Evolutionary conservation across 78 protist species (phyloP), one percentile per base, ranked within the genome.

Genomic region (Thecamonas trahens): DNA sequence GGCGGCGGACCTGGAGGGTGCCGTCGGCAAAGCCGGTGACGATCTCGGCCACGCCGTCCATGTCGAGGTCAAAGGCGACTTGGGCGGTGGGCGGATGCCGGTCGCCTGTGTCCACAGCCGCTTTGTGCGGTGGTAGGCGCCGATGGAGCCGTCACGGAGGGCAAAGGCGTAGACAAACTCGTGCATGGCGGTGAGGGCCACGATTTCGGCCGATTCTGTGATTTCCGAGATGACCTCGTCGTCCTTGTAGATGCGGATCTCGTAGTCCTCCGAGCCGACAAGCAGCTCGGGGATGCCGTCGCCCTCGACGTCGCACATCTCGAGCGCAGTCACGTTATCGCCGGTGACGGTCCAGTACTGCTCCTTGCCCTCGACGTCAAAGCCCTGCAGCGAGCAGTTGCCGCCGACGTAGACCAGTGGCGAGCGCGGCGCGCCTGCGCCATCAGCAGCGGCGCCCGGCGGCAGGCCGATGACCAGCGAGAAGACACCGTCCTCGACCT

Each of bases 11-110:
- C 35, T 83, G 78, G 6, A 83, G 32, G 32, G 11, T 39, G 8
- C 88, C 88, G 31, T 61, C 31, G n/a, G 58, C 1, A 77, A 71
- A 77, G 34, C 80, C 79, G 4, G 67, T 8, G 31, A 83, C 2
- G 26, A 83, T 35, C 65, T 83, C 88, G 2, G 83, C 69, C 9
- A 42, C 34, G 55, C 88, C 88, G 50, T 83, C 88, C 14, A 39
- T 50, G 31, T 83, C 83, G 40, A 83, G 37, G 58, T 83, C 88
- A 45, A 45, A 63, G 39, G 67, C 50, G 40, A 52, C 8, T 18
- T 9, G 62, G 8, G 20, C 28, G 11, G 47, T 22, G 39, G 45
- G 11, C 20, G 29, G 29, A 13, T 8, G 34, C 22, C 9, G 3
- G 15, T 8, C 52, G 3, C 49, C 38, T 0, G 17, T 0, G 79